A percentile compares a stretch with the other conserved stretches of the same genome.
Conservation (phyloP, 768 basidiomycete species). For the Mycena rebaudengoi region DNA sequence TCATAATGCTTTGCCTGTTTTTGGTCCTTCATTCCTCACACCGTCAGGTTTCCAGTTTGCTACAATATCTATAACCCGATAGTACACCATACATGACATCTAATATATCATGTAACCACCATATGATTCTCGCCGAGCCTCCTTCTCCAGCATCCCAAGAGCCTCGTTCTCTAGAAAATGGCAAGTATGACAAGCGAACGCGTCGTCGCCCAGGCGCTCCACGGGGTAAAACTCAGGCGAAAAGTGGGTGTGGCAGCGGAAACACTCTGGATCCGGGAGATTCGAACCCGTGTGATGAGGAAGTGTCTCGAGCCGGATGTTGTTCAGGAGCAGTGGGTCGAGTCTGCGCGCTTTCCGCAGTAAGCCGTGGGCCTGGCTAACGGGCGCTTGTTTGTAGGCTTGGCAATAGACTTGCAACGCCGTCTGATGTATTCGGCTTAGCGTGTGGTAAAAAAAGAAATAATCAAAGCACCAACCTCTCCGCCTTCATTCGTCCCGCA, state of each 20-base stretch:
- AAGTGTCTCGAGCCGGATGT: constrained; percentile 50
- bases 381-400: constrained; percentile 82
- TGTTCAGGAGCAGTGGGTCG: constrained; percentile 66
- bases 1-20: no score
- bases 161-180: constrained; percentile 47
- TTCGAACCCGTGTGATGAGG: constrained; percentile 25
- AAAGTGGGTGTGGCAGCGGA: constrained; percentile 69
- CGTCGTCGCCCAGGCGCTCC: constrained; percentile 18
- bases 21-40: no score
- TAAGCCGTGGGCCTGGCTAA: constrained; percentile 80
- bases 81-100: no score
- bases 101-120: constrained; percentile 17
- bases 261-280: constrained; percentile 56
- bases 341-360: constrained; percentile 90
- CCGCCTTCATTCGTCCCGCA: constrained; percentile 86
- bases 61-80: no score
- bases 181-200: constrained; percentile 53
- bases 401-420: constrained; percentile 89
- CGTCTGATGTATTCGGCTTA: constrained; percentile 60
- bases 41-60: no score
- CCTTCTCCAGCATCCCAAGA: constrained; percentile 24
- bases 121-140: constrained; percentile 35
- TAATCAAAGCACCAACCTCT: constrained; percentile 62
- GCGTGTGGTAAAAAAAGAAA: not conserved
- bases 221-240: constrained; percentile 78